Conservation (phyloP, 805 yeast genomes). For the Lipomyces sp. region DNA sequence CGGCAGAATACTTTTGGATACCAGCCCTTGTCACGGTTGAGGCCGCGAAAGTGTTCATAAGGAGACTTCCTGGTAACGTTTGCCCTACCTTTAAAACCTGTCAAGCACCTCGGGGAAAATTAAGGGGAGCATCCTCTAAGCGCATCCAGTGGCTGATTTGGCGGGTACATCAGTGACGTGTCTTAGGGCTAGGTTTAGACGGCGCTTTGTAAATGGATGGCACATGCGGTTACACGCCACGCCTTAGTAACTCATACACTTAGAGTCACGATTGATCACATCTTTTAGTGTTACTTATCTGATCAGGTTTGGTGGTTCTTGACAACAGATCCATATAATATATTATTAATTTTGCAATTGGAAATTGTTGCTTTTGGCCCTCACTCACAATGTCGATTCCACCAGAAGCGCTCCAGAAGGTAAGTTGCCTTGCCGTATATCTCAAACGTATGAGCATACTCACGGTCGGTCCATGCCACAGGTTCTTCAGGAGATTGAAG, state of each 20-base stretch:
- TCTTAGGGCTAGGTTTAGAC: neutral
- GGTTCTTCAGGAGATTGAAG: constrained; percentile 37
- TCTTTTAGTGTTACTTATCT: too few relatives aligned
- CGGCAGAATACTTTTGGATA: neutral
- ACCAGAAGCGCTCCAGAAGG: constrained; percentile 38
- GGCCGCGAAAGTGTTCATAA: neutral
- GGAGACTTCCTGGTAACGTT: neutral
- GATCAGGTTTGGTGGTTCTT: neutral
- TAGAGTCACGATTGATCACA: too few relatives aligned
- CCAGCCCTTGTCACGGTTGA: neutral
- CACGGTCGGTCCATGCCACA: neutral
- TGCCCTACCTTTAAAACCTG: neutral
- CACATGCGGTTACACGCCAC: neutral
- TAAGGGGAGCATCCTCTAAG: neutral
- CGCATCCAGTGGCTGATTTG: neutral
- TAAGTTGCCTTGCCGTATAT: neutral
- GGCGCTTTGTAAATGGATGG: neutral
- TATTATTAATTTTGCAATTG: neutral
- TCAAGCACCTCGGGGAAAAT: neutral
- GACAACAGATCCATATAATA: neutral
- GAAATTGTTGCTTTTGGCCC: neutral
- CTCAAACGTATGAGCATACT: neutral
- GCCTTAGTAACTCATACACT: too few relatives aligned
- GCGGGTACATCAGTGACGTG: neutral
- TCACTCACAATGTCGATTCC: constrained; percentile 33